Evolutionary conservation across 176 grass and related monocot species (phyloP).

Genomic region (Aegilops umbellulata): DNA sequence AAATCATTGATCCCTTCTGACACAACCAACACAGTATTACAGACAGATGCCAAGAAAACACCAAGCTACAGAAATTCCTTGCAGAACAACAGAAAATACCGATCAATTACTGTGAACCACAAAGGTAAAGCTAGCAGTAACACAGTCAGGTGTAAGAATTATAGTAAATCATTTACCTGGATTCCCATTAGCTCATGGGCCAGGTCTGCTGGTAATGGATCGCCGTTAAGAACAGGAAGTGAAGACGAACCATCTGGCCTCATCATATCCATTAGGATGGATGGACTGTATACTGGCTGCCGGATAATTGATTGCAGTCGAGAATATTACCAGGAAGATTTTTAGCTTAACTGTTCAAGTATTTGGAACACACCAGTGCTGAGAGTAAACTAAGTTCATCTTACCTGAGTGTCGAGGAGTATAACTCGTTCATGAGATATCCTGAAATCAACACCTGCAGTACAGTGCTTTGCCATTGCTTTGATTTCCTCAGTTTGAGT

Average conservation of each 20-base stretch:
- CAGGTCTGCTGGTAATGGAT: slow-evolving; percentile 76
- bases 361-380: background rate
- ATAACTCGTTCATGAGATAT: slow-evolving; percentile 89
- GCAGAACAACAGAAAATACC: slow-evolving; percentile 47
- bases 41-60: slow-evolving; percentile 94
- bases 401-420: slow-evolving; percentile 92
- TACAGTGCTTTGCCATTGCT: slow-evolving; percentile 79
- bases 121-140: background rate
- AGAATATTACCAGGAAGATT: background rate
- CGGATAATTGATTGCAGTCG: background rate
- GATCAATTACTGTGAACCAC: slow-evolving; percentile 43
- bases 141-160: background rate
- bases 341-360: background rate
- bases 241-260: slow-evolving; percentile 79
- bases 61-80: slow-evolving; percentile 93
- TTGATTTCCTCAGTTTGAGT: slow-evolving; percentile 78
- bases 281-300: slow-evolving; percentile 90
- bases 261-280: slow-evolving; percentile 84
- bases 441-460: slow-evolving; percentile 83
- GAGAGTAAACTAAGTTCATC: slow-evolving; percentile 2
- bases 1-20: slow-evolving; percentile 80
- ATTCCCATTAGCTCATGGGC: slow-evolving; percentile 93
- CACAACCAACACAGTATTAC: slow-evolving; percentile 80
- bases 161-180: slow-evolving; percentile 61
- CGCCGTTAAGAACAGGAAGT: slow-evolving; percentile 70